Base-by-base conservation (phyloP, 768 basidiomycete genomes). In the Leccinum boreale region DNA sequence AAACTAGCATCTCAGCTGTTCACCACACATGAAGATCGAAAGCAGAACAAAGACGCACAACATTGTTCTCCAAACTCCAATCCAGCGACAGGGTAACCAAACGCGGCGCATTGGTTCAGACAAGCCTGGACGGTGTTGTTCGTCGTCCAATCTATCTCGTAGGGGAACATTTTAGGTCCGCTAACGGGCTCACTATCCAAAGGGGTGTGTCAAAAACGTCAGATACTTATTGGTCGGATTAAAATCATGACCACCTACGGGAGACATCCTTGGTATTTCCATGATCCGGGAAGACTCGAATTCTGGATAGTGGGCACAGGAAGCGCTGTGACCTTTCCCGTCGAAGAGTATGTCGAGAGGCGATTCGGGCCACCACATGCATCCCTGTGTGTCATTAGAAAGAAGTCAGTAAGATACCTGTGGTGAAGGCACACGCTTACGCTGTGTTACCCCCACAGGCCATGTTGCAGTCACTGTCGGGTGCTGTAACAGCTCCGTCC, bases 321-420 rank as follows among this genome's bases (percentile, higher is more conserved):
- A 17, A 85, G 72, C 7, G 77, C 77, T 0, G 77, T 80, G 50
- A 91, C 74, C 44, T 74, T 78, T 4, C 73, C 75, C 8, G 71
- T 80, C 0, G 81, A 77, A 0, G 81, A 76, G 62, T 91, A 92
- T 14, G 90, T 81, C 1, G 88, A 89, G 26, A 92, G 66, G n/a
- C 83, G 79, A 65, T 85, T 85, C 1, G 85, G 81, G 6, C 85
- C 90, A 66, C 90, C 90, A 60, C 90, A 92, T 44, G 84, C 82
- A 68, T 87, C 78, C 12, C 85, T 86, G 58, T 48, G 57, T 26
- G 28, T 58, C 39, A 55, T 59, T 12, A 10, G 23, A 26, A 23
- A 10, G 7, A 1, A 7, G n/a, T 58, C n/a, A 29, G 21, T 1
- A 21, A 36, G 28, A 10, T 4, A 33, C 12, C 4, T 7, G 2